These are phyloP conservation scores for Pythium rishiriense DNA, from an alignment of 352 stramenopile species.

Conservation along the genomic window DNA sequence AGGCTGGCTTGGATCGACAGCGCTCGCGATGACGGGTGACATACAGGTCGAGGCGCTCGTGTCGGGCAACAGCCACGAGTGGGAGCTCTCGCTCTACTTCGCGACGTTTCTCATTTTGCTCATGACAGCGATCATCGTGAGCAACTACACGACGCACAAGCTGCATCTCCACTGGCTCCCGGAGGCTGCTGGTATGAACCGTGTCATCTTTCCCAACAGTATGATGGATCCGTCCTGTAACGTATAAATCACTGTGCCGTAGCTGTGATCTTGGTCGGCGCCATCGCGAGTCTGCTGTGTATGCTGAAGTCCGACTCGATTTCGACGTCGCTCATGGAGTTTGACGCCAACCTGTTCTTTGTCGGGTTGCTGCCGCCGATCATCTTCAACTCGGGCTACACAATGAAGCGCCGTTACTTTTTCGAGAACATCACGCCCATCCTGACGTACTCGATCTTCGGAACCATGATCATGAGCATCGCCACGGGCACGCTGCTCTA, in stretches of 20 bases:
- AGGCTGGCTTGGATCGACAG: too few species aligned
- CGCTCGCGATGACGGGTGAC: constrained; percentile 27
- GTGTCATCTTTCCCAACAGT: too few species aligned
- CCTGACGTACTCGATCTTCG: constrained; percentile 87
- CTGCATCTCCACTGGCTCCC: constrained; percentile 76
- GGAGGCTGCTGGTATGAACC: constrained; percentile 48
- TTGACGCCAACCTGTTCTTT: constrained; percentile 94
- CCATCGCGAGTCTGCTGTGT: constrained; percentile 58
- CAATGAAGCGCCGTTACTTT: constrained; percentile 91
- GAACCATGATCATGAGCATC: constrained; percentile 90
- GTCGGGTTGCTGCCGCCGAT: constrained; percentile 92
- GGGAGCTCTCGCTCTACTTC: constrained; percentile 79
- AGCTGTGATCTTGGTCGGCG: constrained; percentile 64
- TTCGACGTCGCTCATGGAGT: constrained; percentile 77
- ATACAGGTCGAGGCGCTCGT: constrained; percentile 37
- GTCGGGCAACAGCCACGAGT: constrained; percentile 70
- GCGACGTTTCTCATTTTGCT: constrained; percentile 70
- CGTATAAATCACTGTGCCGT: too few species aligned
- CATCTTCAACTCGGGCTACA: constrained; percentile 95
- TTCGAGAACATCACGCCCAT: constrained; percentile 92
- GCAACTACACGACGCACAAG: constrained; percentile 78
- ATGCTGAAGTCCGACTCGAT: constrained; percentile 68
- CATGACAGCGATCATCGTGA: constrained; percentile 76
- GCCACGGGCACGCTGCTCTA: constrained; percentile 82
- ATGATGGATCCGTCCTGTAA: too few species aligned